Evolutionary conservation across 129 eudicot genomes (phyloP).

Genomic region (Pseudognaphalium luteoalbum): DNA sequence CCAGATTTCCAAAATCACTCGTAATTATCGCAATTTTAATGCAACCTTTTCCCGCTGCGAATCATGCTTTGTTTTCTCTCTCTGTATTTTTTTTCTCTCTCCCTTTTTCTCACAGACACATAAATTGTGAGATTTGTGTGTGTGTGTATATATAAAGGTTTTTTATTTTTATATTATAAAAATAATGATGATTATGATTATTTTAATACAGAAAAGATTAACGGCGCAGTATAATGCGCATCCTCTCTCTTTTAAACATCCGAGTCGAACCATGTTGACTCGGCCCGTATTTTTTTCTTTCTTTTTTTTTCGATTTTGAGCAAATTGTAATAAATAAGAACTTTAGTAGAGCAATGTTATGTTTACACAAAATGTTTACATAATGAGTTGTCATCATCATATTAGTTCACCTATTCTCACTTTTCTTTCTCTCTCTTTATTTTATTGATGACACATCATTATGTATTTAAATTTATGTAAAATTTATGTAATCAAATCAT

Average conservation of each 20-base stretch:
- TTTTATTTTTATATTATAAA: background rate
- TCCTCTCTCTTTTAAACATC: slow-evolving; percentile 2
- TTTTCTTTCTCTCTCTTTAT: too few species aligned
- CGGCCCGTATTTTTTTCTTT: background rate
- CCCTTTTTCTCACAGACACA: background rate
- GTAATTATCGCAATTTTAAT: too few species aligned
- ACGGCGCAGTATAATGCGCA: slow-evolving; percentile 20
- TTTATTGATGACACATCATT: too few species aligned
- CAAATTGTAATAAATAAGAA: too few species aligned
- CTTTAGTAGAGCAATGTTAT: too few species aligned
- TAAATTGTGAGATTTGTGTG: too few species aligned
- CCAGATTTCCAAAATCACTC: background rate
- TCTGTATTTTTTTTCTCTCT: background rate
- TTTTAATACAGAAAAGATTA: slow-evolving; percentile 1
- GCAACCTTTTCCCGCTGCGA: background rate
- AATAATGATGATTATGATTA: too few species aligned
- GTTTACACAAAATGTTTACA: too few species aligned
- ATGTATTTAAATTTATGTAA: too few species aligned
- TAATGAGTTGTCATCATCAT: too few species aligned
- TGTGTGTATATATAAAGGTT: background rate
- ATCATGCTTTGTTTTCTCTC: background rate
- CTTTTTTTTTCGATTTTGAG: background rate
- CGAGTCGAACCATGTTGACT: slow-evolving; percentile 34
- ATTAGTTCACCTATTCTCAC: too few species aligned
- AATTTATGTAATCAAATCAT: too few species aligned